Percentiles rank a stretch among this genome's conserved stretches.
Evolutionary conservation across 148 eudicot genomes (phyloP).

Genomic region (Nepenthes gracilis): DNA sequence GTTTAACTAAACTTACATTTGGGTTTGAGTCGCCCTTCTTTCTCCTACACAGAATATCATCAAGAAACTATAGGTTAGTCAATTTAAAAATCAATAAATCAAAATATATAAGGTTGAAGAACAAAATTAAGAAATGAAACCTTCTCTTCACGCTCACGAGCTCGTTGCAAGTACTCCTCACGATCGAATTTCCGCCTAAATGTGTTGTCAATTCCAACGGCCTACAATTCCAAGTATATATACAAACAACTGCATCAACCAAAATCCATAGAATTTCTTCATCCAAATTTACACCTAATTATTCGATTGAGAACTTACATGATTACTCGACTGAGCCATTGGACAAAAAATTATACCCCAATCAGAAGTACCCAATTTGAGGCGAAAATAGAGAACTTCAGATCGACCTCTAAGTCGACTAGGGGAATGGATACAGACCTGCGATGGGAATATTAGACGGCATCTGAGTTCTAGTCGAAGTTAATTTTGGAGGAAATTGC

Average conservation of each 20-base stretch:
- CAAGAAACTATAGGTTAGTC: not conserved
- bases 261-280: not conserved
- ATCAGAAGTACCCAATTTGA: not conserved
- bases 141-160: constrained; percentile 91
- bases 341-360: not conserved
- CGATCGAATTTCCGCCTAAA: constrained; percentile 80
- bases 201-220: constrained; percentile 90
- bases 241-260: not conserved
- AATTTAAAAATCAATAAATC: not conserved
- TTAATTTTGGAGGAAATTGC: not conserved
- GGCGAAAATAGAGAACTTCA: not conserved
- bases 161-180: constrained; percentile 83
- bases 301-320: constrained; percentile 8
- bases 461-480: too few species aligned
- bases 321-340: constrained; percentile 44
- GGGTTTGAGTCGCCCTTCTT: constrained; percentile 37
- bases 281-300: not conserved
- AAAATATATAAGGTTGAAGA: not conserved
- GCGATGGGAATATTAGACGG: too few species aligned
- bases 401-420: not conserved
- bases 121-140: constrained; percentile 13
- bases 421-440: too few species aligned
- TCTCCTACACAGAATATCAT: constrained; percentile 30
- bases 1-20: constrained; percentile 36
- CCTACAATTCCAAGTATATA: constrained; percentile 21